phyloP scores from a whole-genome alignment of 106 monocot species.

The Chionographis japonica region DNA sequence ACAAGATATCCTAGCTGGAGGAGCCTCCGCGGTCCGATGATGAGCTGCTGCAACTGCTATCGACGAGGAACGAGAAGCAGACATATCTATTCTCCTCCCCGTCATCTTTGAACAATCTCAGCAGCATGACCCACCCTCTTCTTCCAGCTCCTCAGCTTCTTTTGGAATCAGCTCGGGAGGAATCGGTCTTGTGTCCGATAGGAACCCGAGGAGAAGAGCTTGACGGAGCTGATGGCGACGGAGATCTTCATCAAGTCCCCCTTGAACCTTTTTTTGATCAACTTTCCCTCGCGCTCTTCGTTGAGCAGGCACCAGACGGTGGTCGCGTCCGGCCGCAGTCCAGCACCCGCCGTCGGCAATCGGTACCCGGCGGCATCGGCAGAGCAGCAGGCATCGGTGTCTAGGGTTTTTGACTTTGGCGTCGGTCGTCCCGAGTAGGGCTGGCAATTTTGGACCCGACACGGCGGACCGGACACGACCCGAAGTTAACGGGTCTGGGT shows the following conservation, averaged over 20 bases:
- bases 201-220: neutral
- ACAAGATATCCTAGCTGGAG: conserved; percentile 22
- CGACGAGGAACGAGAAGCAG: neutral
- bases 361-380: too few species aligned
- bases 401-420: too few species aligned
- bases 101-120: conserved; percentile 15
- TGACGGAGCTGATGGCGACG: neutral
- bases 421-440: too few species aligned
- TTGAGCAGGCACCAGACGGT: neutral
- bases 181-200: neutral
- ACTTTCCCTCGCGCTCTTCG: neutral
- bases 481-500: too few species aligned
- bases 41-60: conserved; percentile 11
- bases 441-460: too few species aligned
- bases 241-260: conserved; percentile 1
- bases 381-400: too few species aligned
- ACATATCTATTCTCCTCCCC: neutral
- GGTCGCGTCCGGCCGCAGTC: neutral
- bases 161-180: conserved; percentile 10
- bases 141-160: neutral
- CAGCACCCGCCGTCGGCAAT: too few species aligned
- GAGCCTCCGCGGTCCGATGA: conserved; percentile 1
- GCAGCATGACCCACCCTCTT: conserved; percentile 7
- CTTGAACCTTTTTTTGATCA: neutral
- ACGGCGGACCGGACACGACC: too few species aligned